phyloP scores from a whole-genome alignment of 352 stramenopile species.

The Phytophthora brassicae region DNA sequence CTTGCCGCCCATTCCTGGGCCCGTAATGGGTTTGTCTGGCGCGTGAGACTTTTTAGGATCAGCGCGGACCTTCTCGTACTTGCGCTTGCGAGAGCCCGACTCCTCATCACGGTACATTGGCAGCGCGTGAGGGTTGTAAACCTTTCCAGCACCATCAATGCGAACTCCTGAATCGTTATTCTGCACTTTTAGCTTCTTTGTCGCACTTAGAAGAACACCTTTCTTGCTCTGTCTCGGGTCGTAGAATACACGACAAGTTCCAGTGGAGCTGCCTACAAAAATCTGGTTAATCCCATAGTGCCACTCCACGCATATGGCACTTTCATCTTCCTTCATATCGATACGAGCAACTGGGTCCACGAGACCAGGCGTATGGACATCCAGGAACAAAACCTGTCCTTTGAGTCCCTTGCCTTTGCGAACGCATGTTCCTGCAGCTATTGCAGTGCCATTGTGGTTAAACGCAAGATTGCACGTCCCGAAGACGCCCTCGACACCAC shows the following conservation, averaged over 20 bases:
- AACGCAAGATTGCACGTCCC: constrained; percentile 82
- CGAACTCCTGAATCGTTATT: constrained; percentile 58
- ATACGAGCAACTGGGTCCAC: constrained; percentile 56
- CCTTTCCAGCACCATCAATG: constrained; percentile 67
- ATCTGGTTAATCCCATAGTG: constrained; percentile 83
- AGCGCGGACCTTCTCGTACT: constrained; percentile 64
- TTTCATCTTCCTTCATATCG: constrained; percentile 80
- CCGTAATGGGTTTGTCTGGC: constrained; percentile 73
- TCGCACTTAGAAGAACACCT: constrained; percentile 78
- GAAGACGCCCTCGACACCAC: constrained; percentile 65
- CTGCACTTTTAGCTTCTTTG: constrained; percentile 73
- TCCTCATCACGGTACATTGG: constrained; percentile 82
- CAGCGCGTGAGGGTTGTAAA: constrained; percentile 78
- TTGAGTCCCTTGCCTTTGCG: constrained; percentile 54
- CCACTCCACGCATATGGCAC: constrained; percentile 83
- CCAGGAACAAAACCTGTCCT: constrained; percentile 71
- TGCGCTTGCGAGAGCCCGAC: constrained; percentile 59
- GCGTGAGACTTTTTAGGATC: constrained; percentile 77
- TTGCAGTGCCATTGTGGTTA: constrained; percentile 67
- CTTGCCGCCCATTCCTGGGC: constrained; percentile 73
- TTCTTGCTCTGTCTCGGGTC: constrained; percentile 70
- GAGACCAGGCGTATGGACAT: constrained; percentile 64
- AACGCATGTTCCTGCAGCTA: constrained; percentile 74
- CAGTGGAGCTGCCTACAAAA: constrained; percentile 72
- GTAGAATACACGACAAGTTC: constrained; percentile 71